Evolutionary conservation across 2,329 filamentous ascomycete genomes (phyloP).

Genomic region (Colletotrichum sp.): DNA sequence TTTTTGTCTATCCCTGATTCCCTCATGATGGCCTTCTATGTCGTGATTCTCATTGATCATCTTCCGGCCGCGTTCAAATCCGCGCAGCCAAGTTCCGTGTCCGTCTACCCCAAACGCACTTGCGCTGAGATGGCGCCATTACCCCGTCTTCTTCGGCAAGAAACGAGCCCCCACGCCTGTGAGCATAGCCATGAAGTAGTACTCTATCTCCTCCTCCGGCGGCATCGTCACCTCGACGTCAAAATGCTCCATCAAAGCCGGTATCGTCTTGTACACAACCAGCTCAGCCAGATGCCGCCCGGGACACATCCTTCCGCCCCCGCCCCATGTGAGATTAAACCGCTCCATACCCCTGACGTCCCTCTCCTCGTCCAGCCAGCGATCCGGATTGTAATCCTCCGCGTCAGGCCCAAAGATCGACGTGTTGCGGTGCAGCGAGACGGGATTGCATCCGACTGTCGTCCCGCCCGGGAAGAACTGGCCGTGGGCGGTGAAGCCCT

Average conservation of each 20-base stretch:
- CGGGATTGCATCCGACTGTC: conserved; percentile 55
- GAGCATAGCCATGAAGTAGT: conserved; percentile 59
- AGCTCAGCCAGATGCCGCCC: conserved; percentile 56
- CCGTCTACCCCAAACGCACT: neutral
- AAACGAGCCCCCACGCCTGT: conserved; percentile 51
- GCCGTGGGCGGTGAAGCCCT: conserved; percentile 42
- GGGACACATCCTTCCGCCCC: conserved; percentile 54
- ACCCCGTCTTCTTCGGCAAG: conserved; percentile 5
- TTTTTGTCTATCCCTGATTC: neutral
- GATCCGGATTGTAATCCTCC: conserved; percentile 45
- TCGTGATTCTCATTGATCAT: neutral
- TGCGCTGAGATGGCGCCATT: neutral
- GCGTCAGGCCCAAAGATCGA: conserved; percentile 54
- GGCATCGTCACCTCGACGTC: conserved; percentile 46
- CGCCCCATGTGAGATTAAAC: conserved; percentile 56
- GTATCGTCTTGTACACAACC: conserved; percentile 49
- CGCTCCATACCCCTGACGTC: conserved; percentile 47
- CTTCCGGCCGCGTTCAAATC: accelerated
- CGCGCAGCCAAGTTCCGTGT: neutral
- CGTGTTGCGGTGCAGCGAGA: conserved; percentile 53
- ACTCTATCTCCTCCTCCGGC: conserved; percentile 39
- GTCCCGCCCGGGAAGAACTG: conserved; percentile 47
- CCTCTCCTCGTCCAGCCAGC: conserved; percentile 47
- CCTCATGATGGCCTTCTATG: neutral
- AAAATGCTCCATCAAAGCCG: conserved; percentile 47